Evolutionary conservation across 1,284 basidiomycete species (phyloP).

Genomic region (Fomitopsis pinicola): DNA sequence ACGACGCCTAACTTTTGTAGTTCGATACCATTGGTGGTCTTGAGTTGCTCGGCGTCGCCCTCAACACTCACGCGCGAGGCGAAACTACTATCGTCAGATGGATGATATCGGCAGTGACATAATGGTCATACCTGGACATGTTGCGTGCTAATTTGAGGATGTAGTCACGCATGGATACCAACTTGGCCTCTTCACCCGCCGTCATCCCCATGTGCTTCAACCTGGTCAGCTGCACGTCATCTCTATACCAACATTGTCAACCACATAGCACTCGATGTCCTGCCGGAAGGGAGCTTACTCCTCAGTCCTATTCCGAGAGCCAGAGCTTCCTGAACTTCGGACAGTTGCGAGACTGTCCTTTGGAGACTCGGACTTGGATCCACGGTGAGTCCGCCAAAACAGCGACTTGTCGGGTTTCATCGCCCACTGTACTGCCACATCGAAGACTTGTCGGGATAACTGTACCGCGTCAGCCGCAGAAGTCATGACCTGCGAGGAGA

Average conservation of each 20-base stretch:
- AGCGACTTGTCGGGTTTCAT: constrained; percentile 70
- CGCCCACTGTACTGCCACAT: constrained; percentile 86
- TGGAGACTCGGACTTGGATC: constrained; percentile 56
- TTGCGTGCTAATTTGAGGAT: constrained; percentile 80
- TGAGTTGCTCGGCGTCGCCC: constrained; percentile 59
- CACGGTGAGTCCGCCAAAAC: constrained; percentile 68
- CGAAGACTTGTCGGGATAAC: constrained; percentile 79
- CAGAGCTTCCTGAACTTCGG: constrained; percentile 36
- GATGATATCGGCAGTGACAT: background rate
- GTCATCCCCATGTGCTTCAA: constrained; percentile 83
- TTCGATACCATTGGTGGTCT: constrained; percentile 64
- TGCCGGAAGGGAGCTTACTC: constrained; percentile 43
- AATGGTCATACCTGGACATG: constrained; percentile 43
- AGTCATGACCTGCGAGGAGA: background rate
- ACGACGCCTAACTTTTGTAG: constrained; percentile 86
- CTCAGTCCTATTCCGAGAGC: constrained; percentile 59
- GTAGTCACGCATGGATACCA: constrained; percentile 84
- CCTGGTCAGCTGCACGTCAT: constrained; percentile 69
- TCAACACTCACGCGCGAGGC: constrained; percentile 57
- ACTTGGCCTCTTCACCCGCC: constrained; percentile 72
- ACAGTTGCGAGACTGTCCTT: constrained; percentile 64
- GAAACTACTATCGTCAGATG: constrained; percentile 39
- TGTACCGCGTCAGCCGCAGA: constrained; percentile 25
- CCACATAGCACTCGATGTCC: background rate
- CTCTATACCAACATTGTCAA: constrained; percentile 40